phyloP scores from a whole-genome alignment of 2,329 filamentous ascomycete genomes.

The Lomentospora prolificans region DNA sequence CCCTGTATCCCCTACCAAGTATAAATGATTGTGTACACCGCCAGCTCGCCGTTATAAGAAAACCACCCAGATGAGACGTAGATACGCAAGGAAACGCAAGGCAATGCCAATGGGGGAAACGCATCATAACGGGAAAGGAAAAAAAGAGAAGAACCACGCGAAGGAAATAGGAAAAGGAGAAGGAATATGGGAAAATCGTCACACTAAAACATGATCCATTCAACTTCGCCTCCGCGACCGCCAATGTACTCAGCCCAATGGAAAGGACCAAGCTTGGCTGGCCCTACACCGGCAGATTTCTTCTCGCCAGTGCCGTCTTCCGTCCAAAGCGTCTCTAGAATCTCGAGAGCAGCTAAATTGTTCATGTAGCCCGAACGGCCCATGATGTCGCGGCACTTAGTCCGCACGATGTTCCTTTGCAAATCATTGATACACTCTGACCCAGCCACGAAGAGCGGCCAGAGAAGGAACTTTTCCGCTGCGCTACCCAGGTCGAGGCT shows the following conservation, averaged over 20 bases:
- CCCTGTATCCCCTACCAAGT: background rate
- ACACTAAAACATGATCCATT: conserved; percentile 60
- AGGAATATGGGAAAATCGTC: no score
- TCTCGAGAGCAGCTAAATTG: conserved; percentile 75
- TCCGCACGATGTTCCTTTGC: conserved; percentile 69
- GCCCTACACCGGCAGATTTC: conserved; percentile 19
- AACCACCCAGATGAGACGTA: no score
- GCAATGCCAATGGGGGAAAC: no score
- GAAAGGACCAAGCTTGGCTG: conserved; percentile 34
- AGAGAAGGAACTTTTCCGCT: conserved; percentile 81
- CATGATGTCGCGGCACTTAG: conserved; percentile 78
- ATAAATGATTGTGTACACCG: background rate
- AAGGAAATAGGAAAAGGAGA: background rate
- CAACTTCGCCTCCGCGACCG: conserved; percentile 45
- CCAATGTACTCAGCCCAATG: conserved; percentile 50
- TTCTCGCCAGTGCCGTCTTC: conserved; percentile 36
- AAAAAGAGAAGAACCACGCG: background rate
- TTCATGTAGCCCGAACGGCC: conserved; percentile 87
- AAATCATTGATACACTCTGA: conserved; percentile 78
- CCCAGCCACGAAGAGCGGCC: conserved; percentile 79
- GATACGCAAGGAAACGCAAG: no score
- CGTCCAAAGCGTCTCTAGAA: conserved; percentile 77
- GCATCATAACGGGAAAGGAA: background rate
- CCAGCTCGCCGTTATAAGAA: background rate
- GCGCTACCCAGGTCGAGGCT: conserved; percentile 62